Base-by-base conservation (phyloP, 2,329 filamentous ascomycete species). In the Nectriaceae sp. region DNA sequence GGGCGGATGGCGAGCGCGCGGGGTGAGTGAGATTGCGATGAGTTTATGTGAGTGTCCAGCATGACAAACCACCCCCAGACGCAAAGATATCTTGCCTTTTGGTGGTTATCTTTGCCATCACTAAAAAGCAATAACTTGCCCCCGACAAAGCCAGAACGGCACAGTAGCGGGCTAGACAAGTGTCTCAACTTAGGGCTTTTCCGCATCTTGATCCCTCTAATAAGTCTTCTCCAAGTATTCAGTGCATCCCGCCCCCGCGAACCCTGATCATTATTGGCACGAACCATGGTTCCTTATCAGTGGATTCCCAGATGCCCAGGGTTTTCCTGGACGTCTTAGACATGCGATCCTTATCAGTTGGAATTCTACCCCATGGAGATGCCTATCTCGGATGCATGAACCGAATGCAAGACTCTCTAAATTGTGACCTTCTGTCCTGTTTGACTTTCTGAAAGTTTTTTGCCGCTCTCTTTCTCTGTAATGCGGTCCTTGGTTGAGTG, bases 311-410 rank as follows among this genome's bases (percentile, higher is more conserved):
- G 16, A 37, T 11, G 18, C 33, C 33, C 33, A 37, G 33, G 33
- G 16, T 31, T 31, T 31, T 44, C 40, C 50, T 47, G 33, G 50
- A n/a, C n/a, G 44, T 39, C 39, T 38, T 39, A 16, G 54, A 58
- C 47, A 49, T 57, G 36, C 42, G 51, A 62, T 52, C 47, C 60
- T 62, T 62, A 62, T 62, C 60, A 56, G 57, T 45, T n/a, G 35
- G 46, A 42, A 35, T 42, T 39, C 46, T 42, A 46, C 37, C 21
- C 37, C 22, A 44, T 46, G 44, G 42, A 44, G 52, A 36, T 18
- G 15, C 21, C 43, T 18, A 42, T 48, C 24, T 26, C 29, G 21
- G 41, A n/a, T 21, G 40, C 22, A 31, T 21, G 21, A 37, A 20
- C 16, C 24, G 19, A 20, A 22, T 11, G 37, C 18, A 44, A 4